Base-by-base conservation (phyloP, 306 rosid species). In the Sphenostylis stenocarpa region DNA sequence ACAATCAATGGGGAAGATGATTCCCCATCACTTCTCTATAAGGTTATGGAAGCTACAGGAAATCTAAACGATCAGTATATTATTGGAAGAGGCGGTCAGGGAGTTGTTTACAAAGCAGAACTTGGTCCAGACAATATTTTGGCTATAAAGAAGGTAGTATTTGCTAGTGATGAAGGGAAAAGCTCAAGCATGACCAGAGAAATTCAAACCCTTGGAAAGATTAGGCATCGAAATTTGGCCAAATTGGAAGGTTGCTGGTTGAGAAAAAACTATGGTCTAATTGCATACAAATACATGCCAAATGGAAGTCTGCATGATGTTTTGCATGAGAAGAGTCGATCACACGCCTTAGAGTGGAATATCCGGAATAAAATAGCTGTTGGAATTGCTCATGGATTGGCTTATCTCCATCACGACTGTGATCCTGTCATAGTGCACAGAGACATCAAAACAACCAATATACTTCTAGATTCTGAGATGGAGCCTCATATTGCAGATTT, bases 301-400 rank as follows among this genome's bases (percentile, higher is more conserved):
- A 91, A 91, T 86, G 98, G 98, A 55, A 90, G 98, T 80, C 96
- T 93, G 24, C 80, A 91, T 77, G 96, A 93, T 69, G 90, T 64
- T 17, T 80, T 91, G 74, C 96, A 89, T 64, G 88, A 78, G 84
- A 82, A 55, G 43, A 75, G 65, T 67, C 93, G 90, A 11, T 81
- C 72, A 20, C 86, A 52, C 13, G 44, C 68, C 52, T 81, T 93
- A 13, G 84, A 87, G 63, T 93, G 97, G 97, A 66, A 49, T 36
- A 63, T 83, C 33, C 88, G 97, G 33, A 75, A 88, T 52, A 84
- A 82, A 72, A 88, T 93, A 63, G 91, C 96, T 8, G 21, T 84
- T 43, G 97, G 97, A 77, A 75, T 81, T 60, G 96, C 98, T 57
- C 89, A 91, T 19, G 96, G 91, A 53, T 61, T 93, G 79, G 82